Conservation (phyloP, 1,139 yeast genomes). For the Zygosaccharomyces sapae region DNA sequence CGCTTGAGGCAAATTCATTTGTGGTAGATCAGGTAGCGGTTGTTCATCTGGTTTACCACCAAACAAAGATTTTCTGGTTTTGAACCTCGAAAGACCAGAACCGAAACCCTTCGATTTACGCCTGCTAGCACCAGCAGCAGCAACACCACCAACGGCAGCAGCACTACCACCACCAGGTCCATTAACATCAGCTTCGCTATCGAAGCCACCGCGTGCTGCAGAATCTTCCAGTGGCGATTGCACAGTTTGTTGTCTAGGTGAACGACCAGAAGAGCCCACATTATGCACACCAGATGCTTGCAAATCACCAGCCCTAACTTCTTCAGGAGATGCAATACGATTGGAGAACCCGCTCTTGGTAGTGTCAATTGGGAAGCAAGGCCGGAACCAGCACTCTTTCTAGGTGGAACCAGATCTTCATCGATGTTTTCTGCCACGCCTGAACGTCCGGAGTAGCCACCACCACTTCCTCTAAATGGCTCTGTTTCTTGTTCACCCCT, state of each 20-base stretch:
- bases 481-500: too few relatives aligned
- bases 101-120: slow-evolving; percentile 11
- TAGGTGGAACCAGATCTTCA: neutral
- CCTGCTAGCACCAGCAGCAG: too few relatives aligned
- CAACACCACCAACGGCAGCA: neutral
- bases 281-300: neutral
- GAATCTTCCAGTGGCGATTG: neutral
- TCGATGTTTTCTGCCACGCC: too few relatives aligned
- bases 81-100: neutral
- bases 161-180: neutral
- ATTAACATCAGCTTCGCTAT: neutral
- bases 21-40: neutral
- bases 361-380: slow-evolving; percentile 4
- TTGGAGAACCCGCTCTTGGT: neutral
- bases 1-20: neutral
- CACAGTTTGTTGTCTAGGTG: neutral
- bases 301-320: neutral
- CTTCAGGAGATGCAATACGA: neutral
- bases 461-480: too few relatives aligned
- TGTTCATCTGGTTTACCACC: neutral
- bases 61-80: neutral
- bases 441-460: too few relatives aligned
- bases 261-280: neutral
- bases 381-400: neutral
- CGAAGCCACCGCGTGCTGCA: slow-evolving; percentile 2